These are phyloP conservation scores for Kurtzmaniella quercitrusa DNA, from an alignment of 1,139 yeast genomes.

Conservation along the genomic window DNA sequence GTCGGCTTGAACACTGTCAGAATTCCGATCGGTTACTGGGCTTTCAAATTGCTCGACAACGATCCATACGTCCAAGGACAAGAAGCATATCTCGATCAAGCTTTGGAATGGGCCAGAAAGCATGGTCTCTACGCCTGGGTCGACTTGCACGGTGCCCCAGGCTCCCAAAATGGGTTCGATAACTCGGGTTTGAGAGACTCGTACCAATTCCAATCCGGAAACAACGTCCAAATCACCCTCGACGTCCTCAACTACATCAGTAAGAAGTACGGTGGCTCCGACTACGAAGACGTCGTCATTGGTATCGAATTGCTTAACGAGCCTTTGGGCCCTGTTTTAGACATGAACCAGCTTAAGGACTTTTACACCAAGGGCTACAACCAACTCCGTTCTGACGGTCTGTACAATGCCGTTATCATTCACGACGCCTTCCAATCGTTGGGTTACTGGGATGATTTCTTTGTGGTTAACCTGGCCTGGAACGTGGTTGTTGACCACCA, in stretches of 20 bases:
- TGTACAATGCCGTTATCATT: conserved; percentile 48
- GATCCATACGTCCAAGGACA: conserved; percentile 95
- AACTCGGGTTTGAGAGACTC: conserved; percentile 83
- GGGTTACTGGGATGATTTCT: conserved; percentile 57
- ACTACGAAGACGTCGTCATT: conserved; percentile 66
- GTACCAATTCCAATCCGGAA: conserved; percentile 51
- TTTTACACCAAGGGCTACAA: conserved; percentile 57
- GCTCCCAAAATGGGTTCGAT: conserved; percentile 97
- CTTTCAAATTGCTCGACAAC: conserved; percentile 54
- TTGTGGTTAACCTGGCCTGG: conserved; percentile 45
- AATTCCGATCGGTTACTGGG: conserved; percentile 97
- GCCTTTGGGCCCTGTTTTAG: conserved; percentile 72
- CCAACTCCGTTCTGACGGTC: conserved; percentile 43
- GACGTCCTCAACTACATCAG: conserved; percentile 43
- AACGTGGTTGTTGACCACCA: conserved; percentile 85
- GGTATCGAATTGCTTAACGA: conserved; percentile 88
- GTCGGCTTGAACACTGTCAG: conserved; percentile 83
- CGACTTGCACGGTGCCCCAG: conserved; percentile 94
- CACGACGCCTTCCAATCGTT: conserved; percentile 71
- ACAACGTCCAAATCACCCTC: conserved; percentile 50
- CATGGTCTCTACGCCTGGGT: conserved; percentile 76
- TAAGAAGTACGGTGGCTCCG: conserved; percentile 61
- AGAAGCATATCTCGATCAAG: conserved; percentile 63
- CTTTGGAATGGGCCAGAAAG: conserved; percentile 69
- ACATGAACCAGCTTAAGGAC: conserved; percentile 53